Conservation (phyloP, 2,329 filamentous ascomycete species). For the Bipolaris zeicola region DNA sequence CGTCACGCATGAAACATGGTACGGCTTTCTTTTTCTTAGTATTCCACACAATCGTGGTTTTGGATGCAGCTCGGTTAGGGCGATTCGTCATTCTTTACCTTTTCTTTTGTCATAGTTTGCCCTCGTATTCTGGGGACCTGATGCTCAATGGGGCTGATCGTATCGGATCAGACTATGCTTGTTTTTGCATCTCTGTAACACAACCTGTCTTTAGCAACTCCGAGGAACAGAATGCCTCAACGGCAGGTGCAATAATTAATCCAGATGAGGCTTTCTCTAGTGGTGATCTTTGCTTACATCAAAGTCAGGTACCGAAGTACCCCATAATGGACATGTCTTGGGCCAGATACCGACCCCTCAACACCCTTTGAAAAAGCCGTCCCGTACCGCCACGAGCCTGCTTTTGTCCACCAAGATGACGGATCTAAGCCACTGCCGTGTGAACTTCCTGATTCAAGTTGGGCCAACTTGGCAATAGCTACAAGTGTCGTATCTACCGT, state of each 20-base stretch:
- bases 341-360: not conserved
- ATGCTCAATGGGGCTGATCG: not conserved
- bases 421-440: not conserved
- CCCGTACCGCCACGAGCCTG: not conserved
- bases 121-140: not conserved
- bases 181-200: not conserved
- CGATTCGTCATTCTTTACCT: not conserved
- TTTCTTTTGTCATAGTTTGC: constrained; percentile 1
- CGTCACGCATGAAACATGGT: not conserved
- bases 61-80: not conserved
- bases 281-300: not conserved
- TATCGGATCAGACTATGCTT: not conserved
- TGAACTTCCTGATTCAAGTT: not conserved
- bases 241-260: not conserved
- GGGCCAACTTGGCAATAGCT: not conserved
- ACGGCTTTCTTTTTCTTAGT: not conserved
- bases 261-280: not conserved
- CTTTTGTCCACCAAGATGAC: not conserved
- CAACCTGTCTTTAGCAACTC: not conserved
- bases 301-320: not conserved
- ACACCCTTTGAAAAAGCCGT: not conserved
- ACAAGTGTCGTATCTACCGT: not conserved
- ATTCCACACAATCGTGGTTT: not conserved
- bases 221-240: not conserved
- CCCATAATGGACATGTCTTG: not conserved